Evolutionary conservation across 768 basidiomycete species (phyloP).

Genomic region (Boletus barrowsii): DNA sequence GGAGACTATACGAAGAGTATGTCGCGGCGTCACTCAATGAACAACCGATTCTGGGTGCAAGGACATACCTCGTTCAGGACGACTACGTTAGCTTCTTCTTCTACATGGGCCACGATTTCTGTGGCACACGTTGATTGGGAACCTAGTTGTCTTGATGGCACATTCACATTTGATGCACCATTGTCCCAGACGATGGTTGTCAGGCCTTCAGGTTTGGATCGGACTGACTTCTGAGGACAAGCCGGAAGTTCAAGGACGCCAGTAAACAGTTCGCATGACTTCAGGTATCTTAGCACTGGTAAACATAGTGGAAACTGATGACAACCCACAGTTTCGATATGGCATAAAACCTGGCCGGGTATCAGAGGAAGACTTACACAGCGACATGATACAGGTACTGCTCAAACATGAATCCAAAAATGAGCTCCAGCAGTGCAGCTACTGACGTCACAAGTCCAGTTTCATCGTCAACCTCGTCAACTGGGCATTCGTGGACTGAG

Average conservation of each 20-base stretch:
- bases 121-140: too few relatives aligned
- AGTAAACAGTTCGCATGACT: constrained; percentile 20
- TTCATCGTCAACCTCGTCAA: constrained; percentile 22
- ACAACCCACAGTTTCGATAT: constrained; percentile 14
- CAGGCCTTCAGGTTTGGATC: not conserved
- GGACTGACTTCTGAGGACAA: not conserved
- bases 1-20: too few relatives aligned
- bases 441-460: constrained; percentile 21
- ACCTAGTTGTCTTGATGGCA: not conserved
- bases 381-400: constrained; percentile 9
- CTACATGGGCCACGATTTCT: not conserved
- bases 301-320: not conserved
- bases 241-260: constrained; percentile 1
- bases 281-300: not conserved
- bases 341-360: constrained; percentile 4
- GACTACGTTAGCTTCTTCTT: not conserved
- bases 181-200: not conserved
- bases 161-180: not conserved
- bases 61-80: not conserved
- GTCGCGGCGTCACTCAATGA: too few relatives aligned
- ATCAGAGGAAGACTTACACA: constrained; percentile 12
- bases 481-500: not conserved
- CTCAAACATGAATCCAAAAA: constrained; percentile 6
- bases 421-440: constrained; percentile 16
- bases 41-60: too few relatives aligned